A percentile compares a stretch with the other conserved stretches of the same genome.
phyloP scores from a whole-genome alignment of 73 alveolate genomes.

The Paramecium tetraurelia region DNA sequence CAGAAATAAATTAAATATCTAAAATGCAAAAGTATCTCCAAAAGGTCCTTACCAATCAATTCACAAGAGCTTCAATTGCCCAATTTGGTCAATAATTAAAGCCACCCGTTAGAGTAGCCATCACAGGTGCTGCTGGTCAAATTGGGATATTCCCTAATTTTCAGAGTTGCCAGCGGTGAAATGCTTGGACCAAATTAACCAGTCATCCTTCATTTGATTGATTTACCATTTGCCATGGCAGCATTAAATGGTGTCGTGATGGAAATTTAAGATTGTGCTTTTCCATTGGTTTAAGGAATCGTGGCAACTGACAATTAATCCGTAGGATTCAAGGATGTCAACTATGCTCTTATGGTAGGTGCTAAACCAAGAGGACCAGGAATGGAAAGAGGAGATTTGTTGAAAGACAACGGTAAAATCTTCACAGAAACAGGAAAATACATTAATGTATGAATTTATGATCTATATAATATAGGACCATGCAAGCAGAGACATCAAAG shows the following conservation, averaged over 20 bases:
- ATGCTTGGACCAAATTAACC: constrained; percentile 65
- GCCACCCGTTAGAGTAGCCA: constrained; percentile 66
- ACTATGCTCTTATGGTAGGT: constrained; percentile 94
- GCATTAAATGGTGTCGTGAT: constrained; percentile 79
- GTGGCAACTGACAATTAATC: constrained; percentile 82
- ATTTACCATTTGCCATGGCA: constrained; percentile 56
- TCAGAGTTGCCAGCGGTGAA: constrained; percentile 67
- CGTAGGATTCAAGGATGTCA: constrained; percentile 95
- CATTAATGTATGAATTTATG: constrained; percentile 35
- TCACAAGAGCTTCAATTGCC: constrained; percentile 69
- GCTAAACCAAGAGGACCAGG: constrained; percentile 99
- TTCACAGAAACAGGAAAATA: constrained; percentile 77
- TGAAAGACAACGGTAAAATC: constrained; percentile 83
- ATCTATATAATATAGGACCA: background rate
- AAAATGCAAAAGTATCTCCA: constrained; percentile 51
- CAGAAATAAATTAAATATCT: constrained; percentile 8
- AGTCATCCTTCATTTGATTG: constrained; percentile 60
- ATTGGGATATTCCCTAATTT: constrained; percentile 63
- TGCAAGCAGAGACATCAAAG: constrained; percentile 34
- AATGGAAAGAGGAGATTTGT: constrained; percentile 97
- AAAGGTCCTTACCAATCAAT: constrained; percentile 57
- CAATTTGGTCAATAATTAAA: background rate
- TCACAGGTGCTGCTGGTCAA: constrained; percentile 68
- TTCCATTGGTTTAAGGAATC: constrained; percentile 88
- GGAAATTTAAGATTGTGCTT: constrained; percentile 98